phyloP scores from a whole-genome alignment of 1,284 basidiomycete genomes.

The Xanthoconium separans region DNA sequence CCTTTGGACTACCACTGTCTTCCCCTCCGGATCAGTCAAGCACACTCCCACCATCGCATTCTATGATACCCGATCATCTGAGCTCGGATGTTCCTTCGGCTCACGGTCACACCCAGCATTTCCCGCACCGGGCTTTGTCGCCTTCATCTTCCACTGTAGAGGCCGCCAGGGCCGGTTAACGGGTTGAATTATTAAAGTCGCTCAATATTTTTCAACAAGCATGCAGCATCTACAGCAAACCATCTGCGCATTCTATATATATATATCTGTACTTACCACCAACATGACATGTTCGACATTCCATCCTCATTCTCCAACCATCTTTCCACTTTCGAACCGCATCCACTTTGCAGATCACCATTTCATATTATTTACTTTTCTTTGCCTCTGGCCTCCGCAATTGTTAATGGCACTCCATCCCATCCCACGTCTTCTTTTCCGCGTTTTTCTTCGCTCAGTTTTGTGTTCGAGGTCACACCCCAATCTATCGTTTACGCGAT shows the following conservation, averaged over 20 bases:
- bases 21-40: slow-evolving; percentile 33
- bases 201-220: slow-evolving; percentile 38
- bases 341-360: slow-evolving; percentile 21
- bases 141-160: slow-evolving; percentile 55
- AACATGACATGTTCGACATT: slow-evolving; percentile 37
- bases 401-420: slow-evolving; percentile 30
- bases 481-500: slow-evolving; percentile 30
- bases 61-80: slow-evolving; percentile 62
- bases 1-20: slow-evolving; percentile 55
- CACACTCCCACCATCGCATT: slow-evolving; percentile 43
- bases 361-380: slow-evolving; percentile 32
- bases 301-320: slow-evolving; percentile 27
- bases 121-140: slow-evolving; percentile 47
- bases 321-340: slow-evolving; percentile 23
- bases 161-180: slow-evolving; percentile 47
- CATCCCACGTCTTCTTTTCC: slow-evolving; percentile 16
- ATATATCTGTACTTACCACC: slow-evolving; percentile 39
- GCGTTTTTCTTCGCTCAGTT: slow-evolving; percentile 13
- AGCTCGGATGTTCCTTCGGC: slow-evolving; percentile 45
- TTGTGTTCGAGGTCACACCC: slow-evolving; percentile 22
- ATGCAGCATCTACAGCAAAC: slow-evolving; percentile 41
- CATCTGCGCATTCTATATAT: slow-evolving; percentile 38
- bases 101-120: slow-evolving; percentile 44
- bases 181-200: slow-evolving; percentile 38
- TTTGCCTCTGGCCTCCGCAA: slow-evolving; percentile 22